Base-by-base conservation (phyloP, 257 asterid genomes). In the Thymus quinquecostatus region DNA sequence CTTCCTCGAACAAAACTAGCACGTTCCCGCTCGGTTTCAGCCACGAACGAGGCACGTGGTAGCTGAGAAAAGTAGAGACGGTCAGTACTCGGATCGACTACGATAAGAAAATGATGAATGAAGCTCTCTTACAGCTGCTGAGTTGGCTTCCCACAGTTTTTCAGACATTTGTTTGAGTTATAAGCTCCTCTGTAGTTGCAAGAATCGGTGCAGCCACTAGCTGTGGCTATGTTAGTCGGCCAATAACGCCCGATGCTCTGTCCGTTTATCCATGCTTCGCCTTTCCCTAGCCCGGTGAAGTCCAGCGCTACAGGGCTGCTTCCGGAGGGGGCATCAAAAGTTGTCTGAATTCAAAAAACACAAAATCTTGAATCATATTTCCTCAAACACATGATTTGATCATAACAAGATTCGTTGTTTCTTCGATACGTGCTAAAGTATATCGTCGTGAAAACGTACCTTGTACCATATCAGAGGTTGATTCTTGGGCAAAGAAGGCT, bases 21-120 rank as follows among this genome's bases (percentile, higher is more conserved):
- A 80, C 64, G 34, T 93, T 93, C 27, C 85, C 96, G 21, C 78
- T 82, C 6, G 93, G 82, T 69, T 87, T 55, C 36, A 90, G 81
- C 98, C 98, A 92, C 5, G 85, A 85, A 64, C 96, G 98, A 30
- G 98, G 98, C 54, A 93, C 91, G 6, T 93, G 98, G 66, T 93
- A 91, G 47, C 98, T 93, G 89, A 77, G 3, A 79, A 67, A 45
- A 44, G 60, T 40, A 63, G 49, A 60, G 49, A 36, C 8, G 32
- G 38, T 73, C 1, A 74, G 14, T 48, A 69, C 62, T 33, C 0
- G 66, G 36, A 60, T 57, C 8, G 3, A 32, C 28, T 44, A 28
- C 11, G 49, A 64, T 8, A 54, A 30, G 10, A 13, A 1, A 2
- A 28, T 68, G 5, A 9, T 9, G 0, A 14, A 54, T 7, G 14